Base-by-base conservation (phyloP, 1,284 basidiomycete species). In the Puccinia horiana region DNA sequence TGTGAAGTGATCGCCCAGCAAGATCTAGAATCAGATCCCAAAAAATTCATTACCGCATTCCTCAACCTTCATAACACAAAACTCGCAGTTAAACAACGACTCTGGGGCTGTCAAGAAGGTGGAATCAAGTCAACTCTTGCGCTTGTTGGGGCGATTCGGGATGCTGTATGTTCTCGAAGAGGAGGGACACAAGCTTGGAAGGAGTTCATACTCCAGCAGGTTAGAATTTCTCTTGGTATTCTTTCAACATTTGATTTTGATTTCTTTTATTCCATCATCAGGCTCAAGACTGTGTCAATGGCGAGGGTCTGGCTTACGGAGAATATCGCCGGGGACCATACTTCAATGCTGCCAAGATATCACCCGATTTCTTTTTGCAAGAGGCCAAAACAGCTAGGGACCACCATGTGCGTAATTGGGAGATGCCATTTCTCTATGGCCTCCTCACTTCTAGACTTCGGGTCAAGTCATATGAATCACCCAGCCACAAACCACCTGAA, bases 21-120 rank as follows among this genome's bases (percentile, higher is more conserved):
- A 26, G 2, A 63, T 11, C 35, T 63, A 20, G 58, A 63, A n/a
- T n/a, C n/a, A n/a, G n/a, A n/a, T 26, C 12, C 58, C 8, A 37
- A 63, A 37, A 63, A 63, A 63, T 16, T 63, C 58, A 63, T 63
- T 26, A 63, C 58, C 35, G n/a, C 58, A 29, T 29, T 63, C n/a
- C 58, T 63, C 58, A 63, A 20, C 4, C 58, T 29, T 29, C 4
- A 63, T 29, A 63, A 63, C 35, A 32, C 58, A 5, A 4, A 63
- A 12, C 29, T 63, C 11, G 8, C 58, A 26, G 16, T 14, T 37
- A 63, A 63, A 63, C 58, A 63, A 11, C 58, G n/a, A 32, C 35
- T 32, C 35, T 63, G 58, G 58, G 58, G 58, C 35, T 5, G 26
- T 11, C 4, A 29, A 63, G 11, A 58, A 58, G 23, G 23, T 58